Base-by-base conservation (phyloP, 2,329 filamentous ascomycete genomes). In the Arthrinium puccinioides region DNA sequence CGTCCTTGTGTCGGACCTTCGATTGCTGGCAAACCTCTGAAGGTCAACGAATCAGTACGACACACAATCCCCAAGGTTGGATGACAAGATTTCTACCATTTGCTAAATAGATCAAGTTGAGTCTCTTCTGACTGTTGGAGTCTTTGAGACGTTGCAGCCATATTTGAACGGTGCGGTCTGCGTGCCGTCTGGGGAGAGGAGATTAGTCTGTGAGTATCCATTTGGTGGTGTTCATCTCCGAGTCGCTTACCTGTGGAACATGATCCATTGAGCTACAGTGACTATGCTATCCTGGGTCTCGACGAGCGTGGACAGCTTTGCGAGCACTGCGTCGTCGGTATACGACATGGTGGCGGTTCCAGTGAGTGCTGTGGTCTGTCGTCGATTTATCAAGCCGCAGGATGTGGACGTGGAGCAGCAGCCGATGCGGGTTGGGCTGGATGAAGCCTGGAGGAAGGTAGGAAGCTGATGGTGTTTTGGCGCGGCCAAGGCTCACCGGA, bases 231-330 rank as follows among this genome's bases (percentile, higher is more conserved):
- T n/a, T n/a, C n/a, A n/a, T n/a, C n/a, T n/a, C n/a, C n/a, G 16
- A 7, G 9, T 19, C 16, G 20, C 60, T 44, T 79, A 94, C 88
- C 88, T 84, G 66, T 98, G 90, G 60, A 98, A 98, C 84, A 98
- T 94, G 44, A 98, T 92, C 94, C 94, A 98, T 79, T 97, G 90
- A 40, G 92, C 88, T 44, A 94, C 89, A 24, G 87, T 90, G 43
- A 94, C 78, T 55, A 98, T 97, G 64, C 88, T 94, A 59, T 98
- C 92, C 60, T 98, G 90, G 9, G 88, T 94, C 65, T 98, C 94
- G 63, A 95, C 96, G 44, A 98, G 76, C 28, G 88, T 87, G 21
- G 89, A 94, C 37, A 98, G 82, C 69, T 96, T 96, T 37, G 90
- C 87, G 60, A 89, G 79, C 39, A 98, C 88, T 32, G 88, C 86